Conservation (phyloP, 2,329 filamentous ascomycete species). For the Acrodontium crateriforme region DNA sequence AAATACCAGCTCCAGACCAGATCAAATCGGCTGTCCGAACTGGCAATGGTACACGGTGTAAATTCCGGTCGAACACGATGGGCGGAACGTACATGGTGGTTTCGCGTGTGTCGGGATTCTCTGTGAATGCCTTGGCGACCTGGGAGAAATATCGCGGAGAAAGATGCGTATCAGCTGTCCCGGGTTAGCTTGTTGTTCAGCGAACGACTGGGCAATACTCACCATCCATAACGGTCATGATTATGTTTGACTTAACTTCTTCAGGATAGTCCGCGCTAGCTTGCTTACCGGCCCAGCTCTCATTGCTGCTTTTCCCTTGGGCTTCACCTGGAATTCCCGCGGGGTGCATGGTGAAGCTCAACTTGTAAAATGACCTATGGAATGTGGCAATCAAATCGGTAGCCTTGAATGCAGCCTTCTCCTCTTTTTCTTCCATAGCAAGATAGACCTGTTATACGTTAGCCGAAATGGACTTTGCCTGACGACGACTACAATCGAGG, state of each 20-base stretch:
- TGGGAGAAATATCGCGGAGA: constrained; percentile 53
- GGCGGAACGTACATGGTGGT: constrained; percentile 56
- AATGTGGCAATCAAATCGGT: constrained; percentile 48
- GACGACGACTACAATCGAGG: neutral
- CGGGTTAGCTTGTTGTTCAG: constrained; percentile 5
- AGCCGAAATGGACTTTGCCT: constrained; percentile 3
- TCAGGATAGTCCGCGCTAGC: constrained; percentile 48
- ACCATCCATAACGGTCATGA: constrained; percentile 63
- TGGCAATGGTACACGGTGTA: constrained; percentile 51
- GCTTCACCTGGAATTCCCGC: constrained; percentile 52
- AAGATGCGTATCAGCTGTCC: constrained; percentile 55
- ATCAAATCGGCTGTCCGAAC: constrained; percentile 60
- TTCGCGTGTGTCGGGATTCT: constrained; percentile 43
- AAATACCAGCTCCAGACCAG: constrained; percentile 58
- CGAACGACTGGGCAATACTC: constrained; percentile 19
- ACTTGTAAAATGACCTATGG: constrained; percentile 49
- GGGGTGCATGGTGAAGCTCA: constrained; percentile 56
- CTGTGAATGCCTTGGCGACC: constrained; percentile 49
- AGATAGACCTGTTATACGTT: constrained; percentile 45
- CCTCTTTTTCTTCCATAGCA: constrained; percentile 59
- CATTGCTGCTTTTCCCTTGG: constrained; percentile 62
- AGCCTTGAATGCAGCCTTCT: constrained; percentile 47
- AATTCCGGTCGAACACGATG: constrained; percentile 62
- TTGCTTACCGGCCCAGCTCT: constrained; percentile 55
- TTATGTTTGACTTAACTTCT: constrained; percentile 42